Evolutionary conservation across 225 moss, liverwort and hornwort genomes (phyloP), one percentile per base, ranked within the genome.

Genomic region (Thuidium tamariscinum): DNA sequence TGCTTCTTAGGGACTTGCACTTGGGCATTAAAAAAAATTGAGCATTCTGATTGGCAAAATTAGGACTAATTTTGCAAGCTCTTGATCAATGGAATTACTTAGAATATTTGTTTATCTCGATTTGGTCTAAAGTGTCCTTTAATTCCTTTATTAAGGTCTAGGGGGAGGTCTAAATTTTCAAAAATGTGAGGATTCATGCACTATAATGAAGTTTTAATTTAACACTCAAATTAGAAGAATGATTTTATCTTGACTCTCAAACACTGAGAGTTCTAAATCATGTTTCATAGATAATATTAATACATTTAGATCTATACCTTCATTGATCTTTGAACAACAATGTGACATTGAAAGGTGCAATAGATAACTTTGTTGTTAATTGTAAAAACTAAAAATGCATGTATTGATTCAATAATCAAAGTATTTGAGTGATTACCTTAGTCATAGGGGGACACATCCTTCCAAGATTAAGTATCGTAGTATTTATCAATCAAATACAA

Each of bases 291-390:
- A 72, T 17, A 46, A 6, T 30, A 46, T 46, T 46, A 0, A 29
- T 11, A 27, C 1, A 48, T 0, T 18, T 19, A 73, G 0, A 32
- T 19, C 7, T 30, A 18, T 32, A 20, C 2, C 1, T 72, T 6
- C 46, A 46, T 46, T 30, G 2, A 72, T 11, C 7, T 16, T 1
- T 2, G 16, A 16, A 7, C n/a, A n/a, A n/a, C n/a, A n/a, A n/a
- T n/a, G n/a, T n/a, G 5, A 26, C 1, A 0, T 4, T 42, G 8
- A 15, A 25, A 42, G 9, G 26, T 70, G 0, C 0, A 1, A 70
- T 9, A 3, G 16, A 70, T 7, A 21, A 41, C 5, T 68, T 71
- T 2, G 41, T 0, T 41, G 1, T 41, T 26, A 15, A 8, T 6
- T 69, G 11, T 25, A 14, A 0, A 69, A 41, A 41, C 1, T n/a